Conservation (phyloP, 2,329 filamentous ascomycete species). For the Hortaea sp. region DNA sequence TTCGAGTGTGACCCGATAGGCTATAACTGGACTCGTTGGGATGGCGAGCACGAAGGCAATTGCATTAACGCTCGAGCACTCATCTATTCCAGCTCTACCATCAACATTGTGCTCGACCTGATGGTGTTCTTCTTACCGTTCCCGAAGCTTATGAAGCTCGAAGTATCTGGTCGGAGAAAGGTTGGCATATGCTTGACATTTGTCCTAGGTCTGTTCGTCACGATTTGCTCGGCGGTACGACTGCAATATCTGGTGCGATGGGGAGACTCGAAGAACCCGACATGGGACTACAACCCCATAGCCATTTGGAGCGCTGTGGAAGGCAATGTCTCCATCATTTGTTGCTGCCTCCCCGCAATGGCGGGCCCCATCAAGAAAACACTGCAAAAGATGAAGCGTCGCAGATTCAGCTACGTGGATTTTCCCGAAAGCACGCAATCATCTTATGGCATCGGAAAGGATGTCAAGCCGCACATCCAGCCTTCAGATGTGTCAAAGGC, state of each 20-base stretch:
- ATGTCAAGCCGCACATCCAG: too few relatives aligned
- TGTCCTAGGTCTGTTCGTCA: constrained; percentile 6
- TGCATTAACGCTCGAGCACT: constrained; percentile 12
- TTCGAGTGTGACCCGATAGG: constrained; percentile 4
- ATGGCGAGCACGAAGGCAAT: constrained; percentile 4
- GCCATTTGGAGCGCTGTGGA: constrained; percentile 2
- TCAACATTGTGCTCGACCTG: constrained; percentile 15
- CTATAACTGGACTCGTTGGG: constrained; percentile 2
- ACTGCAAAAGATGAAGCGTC: not conserved
- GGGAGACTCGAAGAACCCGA: constrained; percentile 1
- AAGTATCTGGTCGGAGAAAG: constrained; percentile 9
- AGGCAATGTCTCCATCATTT: constrained; percentile 3
- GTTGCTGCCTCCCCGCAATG: constrained; percentile 3
- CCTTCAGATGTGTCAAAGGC: too few relatives aligned
- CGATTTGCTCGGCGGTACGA: constrained; percentile 1
- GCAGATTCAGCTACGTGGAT: not conserved
- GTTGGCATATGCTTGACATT: constrained; percentile 13
- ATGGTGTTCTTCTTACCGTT: constrained; percentile 14
- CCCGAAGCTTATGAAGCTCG: constrained; percentile 5
- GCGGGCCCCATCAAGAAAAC: not conserved
- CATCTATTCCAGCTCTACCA: constrained; percentile 9
- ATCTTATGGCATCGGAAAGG: too few relatives aligned
- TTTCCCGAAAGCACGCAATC: too few relatives aligned
- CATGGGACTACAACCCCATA: constrained; percentile 2
- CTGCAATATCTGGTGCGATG: not conserved